phyloP scores from a whole-genome alignment of 2,329 filamentous ascomycete genomes.

The Scedosporium dehoogii region DNA sequence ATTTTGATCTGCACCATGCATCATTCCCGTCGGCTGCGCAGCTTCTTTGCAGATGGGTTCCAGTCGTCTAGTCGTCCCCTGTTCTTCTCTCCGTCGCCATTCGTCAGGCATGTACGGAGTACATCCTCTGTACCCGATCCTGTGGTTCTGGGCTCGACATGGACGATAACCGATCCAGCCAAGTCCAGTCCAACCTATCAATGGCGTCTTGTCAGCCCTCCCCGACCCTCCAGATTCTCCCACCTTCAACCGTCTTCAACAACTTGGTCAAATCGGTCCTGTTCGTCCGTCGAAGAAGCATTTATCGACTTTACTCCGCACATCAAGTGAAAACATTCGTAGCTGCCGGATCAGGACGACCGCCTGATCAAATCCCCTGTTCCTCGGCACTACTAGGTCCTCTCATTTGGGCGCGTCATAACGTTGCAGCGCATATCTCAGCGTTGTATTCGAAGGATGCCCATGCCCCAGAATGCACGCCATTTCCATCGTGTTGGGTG shows the following conservation, averaged over 20 bases:
- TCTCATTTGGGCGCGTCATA: slow-evolving; percentile 4
- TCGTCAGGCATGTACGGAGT: too few relatives aligned
- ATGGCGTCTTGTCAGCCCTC: too few relatives aligned
- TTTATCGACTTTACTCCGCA: background rate
- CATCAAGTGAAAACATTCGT: background rate
- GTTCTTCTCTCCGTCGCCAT: background rate
- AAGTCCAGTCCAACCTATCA: too few relatives aligned
- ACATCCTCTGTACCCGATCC: background rate
- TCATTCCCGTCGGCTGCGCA: background rate
- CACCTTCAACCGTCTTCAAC: background rate
- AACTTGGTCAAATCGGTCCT: too few relatives aligned
- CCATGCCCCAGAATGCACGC: background rate
- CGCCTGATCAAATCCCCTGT: background rate
- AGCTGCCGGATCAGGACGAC: background rate
- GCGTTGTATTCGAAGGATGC: background rate
- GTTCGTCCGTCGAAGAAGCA: too few relatives aligned
- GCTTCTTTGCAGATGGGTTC: background rate
- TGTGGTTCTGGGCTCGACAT: background rate
- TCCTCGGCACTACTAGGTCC: background rate
- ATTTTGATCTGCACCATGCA: too few relatives aligned
- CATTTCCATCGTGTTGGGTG: background rate
- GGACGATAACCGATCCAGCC: background rate
- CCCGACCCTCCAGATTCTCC: background rate
- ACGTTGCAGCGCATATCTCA: slow-evolving; percentile 1
- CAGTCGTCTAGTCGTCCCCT: background rate